phyloP scores from a whole-genome alignment of 768 basidiomycete genomes.

The Cantharellus anzutake region DNA sequence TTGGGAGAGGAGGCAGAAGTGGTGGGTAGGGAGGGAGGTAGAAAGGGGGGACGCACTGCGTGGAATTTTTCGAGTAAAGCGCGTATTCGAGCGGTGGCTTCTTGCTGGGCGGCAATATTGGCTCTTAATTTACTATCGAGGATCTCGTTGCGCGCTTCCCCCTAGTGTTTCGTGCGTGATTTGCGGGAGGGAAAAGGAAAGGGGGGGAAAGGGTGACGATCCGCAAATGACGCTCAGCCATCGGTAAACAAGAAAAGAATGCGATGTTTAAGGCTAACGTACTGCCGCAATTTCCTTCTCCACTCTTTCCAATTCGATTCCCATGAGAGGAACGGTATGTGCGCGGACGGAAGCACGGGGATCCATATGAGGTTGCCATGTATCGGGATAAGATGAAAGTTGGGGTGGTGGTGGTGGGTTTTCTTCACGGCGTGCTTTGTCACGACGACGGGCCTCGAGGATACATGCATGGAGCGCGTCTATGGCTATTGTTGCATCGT shows the following conservation, averaged over 20 bases:
- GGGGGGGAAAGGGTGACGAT: neutral
- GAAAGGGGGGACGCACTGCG: neutral
- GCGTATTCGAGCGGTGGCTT: neutral
- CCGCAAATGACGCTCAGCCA: too few species aligned
- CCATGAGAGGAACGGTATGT: neutral
- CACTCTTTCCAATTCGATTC: neutral
- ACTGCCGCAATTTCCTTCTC: neutral
- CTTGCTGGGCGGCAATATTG: neutral
- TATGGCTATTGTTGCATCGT: neutral
- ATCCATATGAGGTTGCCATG: neutral
- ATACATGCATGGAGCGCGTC: neutral
- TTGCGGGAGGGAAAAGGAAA: neutral
- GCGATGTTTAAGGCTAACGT: neutral
- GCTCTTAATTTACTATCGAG: neutral
- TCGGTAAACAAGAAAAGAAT: neutral
- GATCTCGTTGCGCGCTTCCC: neutral
- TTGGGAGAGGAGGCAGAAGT: neutral
- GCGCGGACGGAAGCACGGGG: neutral
- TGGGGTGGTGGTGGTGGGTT: neutral
- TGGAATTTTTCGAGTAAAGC: neutral
- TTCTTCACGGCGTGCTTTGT: neutral
- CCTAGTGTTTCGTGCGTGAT: neutral
- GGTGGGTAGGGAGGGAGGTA: neutral
- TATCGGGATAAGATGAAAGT: neutral
- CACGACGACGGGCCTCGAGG: neutral